These are phyloP conservation scores for Ajuga reptans DNA, from an alignment of 305 asterid species.

Conservation along the genomic window DNA sequence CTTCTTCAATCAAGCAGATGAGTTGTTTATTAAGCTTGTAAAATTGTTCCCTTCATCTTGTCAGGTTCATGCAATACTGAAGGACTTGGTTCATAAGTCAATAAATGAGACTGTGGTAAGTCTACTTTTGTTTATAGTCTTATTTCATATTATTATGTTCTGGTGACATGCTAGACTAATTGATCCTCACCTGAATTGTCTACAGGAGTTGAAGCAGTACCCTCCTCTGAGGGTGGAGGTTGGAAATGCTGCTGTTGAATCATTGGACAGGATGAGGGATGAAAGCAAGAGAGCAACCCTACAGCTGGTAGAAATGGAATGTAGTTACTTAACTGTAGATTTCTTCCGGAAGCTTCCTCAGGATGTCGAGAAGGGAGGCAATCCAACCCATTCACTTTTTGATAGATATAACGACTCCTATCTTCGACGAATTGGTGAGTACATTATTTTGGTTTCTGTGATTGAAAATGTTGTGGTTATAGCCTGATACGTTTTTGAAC, in stretches of 20 bases:
- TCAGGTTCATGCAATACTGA: slow-evolving; percentile 88
- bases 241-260: slow-evolving; percentile 68
- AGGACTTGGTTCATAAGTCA: slow-evolving; percentile 85
- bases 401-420: slow-evolving; percentile 90
- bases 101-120: slow-evolving; percentile 74
- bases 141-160: neutral
- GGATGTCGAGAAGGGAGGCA: slow-evolving; percentile 99
- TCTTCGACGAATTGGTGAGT: slow-evolving; percentile 82
- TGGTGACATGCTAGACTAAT: neutral
- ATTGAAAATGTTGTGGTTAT: neutral
- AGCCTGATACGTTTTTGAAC: slow-evolving; percentile 6
- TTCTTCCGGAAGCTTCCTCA: slow-evolving; percentile 99
- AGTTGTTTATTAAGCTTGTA: slow-evolving; percentile 1
- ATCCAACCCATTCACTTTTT: slow-evolving; percentile 88
- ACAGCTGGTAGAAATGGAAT: slow-evolving; percentile 96
- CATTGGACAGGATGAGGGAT: slow-evolving; percentile 86
- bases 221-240: slow-evolving; percentile 91
- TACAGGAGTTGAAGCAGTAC: slow-evolving; percentile 91
- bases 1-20: neutral
- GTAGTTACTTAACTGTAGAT: slow-evolving; percentile 86
- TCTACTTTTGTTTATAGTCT: neutral
- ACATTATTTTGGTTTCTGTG: neutral
- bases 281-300: slow-evolving; percentile 93
- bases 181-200: slow-evolving; percentile 10
- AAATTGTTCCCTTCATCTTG: slow-evolving; percentile 14